Evolutionary conservation across 2,329 filamentous ascomycete species (phyloP).

Genomic region (Orbilia ellipsospora): DNA sequence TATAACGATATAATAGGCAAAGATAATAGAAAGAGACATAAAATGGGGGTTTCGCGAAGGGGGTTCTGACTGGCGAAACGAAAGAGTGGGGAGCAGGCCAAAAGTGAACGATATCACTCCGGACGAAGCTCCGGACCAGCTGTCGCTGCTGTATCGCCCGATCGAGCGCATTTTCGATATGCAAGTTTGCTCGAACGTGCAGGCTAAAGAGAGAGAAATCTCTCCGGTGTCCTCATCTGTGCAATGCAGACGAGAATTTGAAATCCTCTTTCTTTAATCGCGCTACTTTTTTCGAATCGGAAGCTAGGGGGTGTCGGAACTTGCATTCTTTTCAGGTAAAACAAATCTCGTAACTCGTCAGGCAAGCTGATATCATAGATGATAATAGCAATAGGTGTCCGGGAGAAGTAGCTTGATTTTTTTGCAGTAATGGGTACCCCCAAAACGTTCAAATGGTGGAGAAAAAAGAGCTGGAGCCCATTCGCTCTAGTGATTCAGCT

Average conservation of each 20-base stretch:
- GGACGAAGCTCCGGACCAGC: not conserved
- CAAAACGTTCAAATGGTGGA: conserved; percentile 23
- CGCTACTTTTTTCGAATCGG: not conserved
- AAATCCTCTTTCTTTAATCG: conserved; percentile 22
- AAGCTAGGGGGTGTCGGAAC: not conserved
- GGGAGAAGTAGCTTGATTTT: too few relatives aligned
- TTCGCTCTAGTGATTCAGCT: too few relatives aligned
- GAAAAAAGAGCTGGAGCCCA: conserved; percentile 1
- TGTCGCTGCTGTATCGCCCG: conserved; percentile 17
- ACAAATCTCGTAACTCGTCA: conserved; percentile 12
- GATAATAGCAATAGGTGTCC: too few relatives aligned
- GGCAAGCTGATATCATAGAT: conserved; percentile 45
- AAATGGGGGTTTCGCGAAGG: too few relatives aligned
- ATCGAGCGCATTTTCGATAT: conserved; percentile 44
- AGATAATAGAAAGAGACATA: too few relatives aligned
- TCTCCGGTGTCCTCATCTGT: not conserved
- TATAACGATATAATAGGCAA: too few relatives aligned
- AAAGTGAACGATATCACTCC: conserved; percentile 12
- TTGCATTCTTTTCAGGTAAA: conserved; percentile 27
- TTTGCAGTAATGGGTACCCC: not conserved
- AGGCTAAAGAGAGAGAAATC: conserved; percentile 4
- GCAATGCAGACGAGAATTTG: conserved; percentile 27
- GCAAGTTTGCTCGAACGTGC: not conserved
- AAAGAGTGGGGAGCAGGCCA: not conserved
- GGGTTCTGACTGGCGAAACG: too few relatives aligned